These are phyloP conservation scores for Biscogniauxia mediterranea DNA, from an alignment of 2,329 filamentous ascomycete genomes.

Conservation along the genomic window DNA sequence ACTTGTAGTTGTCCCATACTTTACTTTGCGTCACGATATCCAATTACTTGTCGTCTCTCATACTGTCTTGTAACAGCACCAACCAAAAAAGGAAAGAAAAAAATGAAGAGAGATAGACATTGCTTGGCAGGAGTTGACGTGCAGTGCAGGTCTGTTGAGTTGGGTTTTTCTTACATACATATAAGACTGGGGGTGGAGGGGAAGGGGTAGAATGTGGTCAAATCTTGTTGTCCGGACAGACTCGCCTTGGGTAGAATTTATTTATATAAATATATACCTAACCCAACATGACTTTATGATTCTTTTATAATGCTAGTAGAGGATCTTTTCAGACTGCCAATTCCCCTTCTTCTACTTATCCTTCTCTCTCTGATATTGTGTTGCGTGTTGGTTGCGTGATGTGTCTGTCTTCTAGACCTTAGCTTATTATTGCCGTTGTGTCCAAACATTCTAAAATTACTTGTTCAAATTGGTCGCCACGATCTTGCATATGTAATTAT, in stretches of 20 bases:
- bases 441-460: too few relatives aligned
- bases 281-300: constrained; percentile 11
- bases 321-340: background rate
- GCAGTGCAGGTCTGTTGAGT: background rate
- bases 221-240: constrained; percentile 31
- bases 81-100: too few relatives aligned
- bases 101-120: too few relatives aligned
- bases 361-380: too few relatives aligned
- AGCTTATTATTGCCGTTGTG: too few relatives aligned
- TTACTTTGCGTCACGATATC: background rate
- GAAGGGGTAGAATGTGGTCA: constrained; percentile 17
- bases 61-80: too few relatives aligned
- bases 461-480: too few relatives aligned
- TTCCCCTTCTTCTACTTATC: too few relatives aligned
- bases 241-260: constrained; percentile 6
- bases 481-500: background rate
- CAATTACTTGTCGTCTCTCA: background rate
- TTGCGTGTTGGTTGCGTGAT: too few relatives aligned
- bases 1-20: background rate
- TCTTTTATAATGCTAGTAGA: constrained; percentile 11
- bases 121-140: too few relatives aligned
- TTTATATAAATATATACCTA: constrained; percentile 5
- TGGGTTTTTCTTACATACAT: background rate
- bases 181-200: background rate
- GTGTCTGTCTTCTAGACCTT: too few relatives aligned